phyloP scores from a whole-genome alignment of 495 filamentous ascomycete genomes.

The Xylaria flabelliformis region DNA sequence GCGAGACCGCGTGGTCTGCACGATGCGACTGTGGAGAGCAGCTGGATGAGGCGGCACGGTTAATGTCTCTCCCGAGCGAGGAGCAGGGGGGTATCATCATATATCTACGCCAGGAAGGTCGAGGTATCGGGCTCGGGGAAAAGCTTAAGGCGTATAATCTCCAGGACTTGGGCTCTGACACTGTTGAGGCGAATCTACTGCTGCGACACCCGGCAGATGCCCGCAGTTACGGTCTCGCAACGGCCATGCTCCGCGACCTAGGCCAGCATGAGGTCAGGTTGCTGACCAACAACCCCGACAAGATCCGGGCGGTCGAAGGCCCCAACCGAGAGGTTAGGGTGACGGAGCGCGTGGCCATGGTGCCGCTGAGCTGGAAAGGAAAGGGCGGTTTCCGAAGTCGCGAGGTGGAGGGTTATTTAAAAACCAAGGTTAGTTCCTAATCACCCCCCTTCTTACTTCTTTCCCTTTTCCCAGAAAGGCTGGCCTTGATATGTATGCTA shows the following conservation, averaged over 20 bases:
- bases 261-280: constrained; percentile 78
- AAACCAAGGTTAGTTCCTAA: constrained; percentile 76
- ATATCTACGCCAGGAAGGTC: constrained; percentile 93
- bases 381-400: constrained; percentile 81
- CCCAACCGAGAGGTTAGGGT: constrained; percentile 86
- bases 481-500: background rate
- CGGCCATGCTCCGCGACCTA: constrained; percentile 89
- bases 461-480: background rate
- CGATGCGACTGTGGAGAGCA: constrained; percentile 98
- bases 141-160: constrained; percentile 98
- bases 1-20: constrained; percentile 97
- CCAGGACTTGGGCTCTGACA: constrained; percentile 93
- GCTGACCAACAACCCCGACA: constrained; percentile 98
- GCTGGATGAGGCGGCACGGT: constrained; percentile 89
- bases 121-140: constrained; percentile 91
- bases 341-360: constrained; percentile 90
- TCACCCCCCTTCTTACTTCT: background rate
- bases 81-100: constrained; percentile 86
- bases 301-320: constrained; percentile 92
- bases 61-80: constrained; percentile 81
- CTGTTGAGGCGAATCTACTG: constrained; percentile 92
- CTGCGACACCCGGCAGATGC: constrained; percentile 94
- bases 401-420: constrained; percentile 91
- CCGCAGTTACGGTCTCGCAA: constrained; percentile 90
- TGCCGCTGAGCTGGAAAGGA: constrained; percentile 92